Conservation (phyloP, 2,329 filamentous ascomycete species). For the Alternaria brassicicola region DNA sequence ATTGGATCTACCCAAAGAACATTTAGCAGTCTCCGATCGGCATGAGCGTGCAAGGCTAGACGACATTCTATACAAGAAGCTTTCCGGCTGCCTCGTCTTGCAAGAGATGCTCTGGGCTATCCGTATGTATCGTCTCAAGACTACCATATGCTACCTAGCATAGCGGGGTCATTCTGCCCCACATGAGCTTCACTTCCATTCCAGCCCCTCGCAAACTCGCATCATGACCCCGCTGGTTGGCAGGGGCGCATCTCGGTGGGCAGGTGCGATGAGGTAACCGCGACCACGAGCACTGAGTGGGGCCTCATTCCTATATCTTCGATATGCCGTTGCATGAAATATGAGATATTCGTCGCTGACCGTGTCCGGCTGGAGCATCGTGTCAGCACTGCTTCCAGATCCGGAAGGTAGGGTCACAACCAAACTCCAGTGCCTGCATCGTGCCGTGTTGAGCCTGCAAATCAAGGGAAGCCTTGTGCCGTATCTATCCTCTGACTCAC, state of each 20-base stretch:
- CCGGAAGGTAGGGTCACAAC: background rate
- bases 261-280: conserved; percentile 18
- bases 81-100: no score
- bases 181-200: background rate
- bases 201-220: background rate
- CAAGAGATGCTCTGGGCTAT: no score
- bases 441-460: background rate
- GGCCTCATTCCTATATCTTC: background rate
- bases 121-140: no score
- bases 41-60: no score
- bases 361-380: background rate
- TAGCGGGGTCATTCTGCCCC: background rate
- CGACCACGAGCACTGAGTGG: conserved; percentile 7
- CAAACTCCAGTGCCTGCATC: background rate
- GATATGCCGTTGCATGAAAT: background rate
- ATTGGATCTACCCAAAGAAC: no score
- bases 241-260: conserved; percentile 12
- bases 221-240: conserved; percentile 17
- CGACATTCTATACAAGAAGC: no score
- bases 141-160: background rate
- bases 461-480: background rate
- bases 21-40: no score
- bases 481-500: background rate
- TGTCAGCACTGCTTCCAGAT: background rate
- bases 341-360: background rate